A percentile compares a stretch with the other conserved stretches of the same genome.
phyloP scores from a whole-genome alignment of 2,329 filamentous ascomycete genomes.

The Xylariaceae sp. region DNA sequence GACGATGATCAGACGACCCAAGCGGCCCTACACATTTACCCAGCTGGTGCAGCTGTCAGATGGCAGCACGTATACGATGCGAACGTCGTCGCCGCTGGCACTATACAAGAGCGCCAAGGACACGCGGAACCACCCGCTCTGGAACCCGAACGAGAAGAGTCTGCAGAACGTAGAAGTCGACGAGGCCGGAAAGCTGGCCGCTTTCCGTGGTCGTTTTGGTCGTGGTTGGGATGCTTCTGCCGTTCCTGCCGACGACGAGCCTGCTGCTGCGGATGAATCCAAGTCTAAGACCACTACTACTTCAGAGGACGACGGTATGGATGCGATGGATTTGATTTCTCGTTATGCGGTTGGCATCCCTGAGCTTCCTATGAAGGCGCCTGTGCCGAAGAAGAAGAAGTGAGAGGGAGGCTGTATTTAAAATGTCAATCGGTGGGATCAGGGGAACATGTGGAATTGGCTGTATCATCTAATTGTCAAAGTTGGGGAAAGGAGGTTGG shows the following conservation, averaged over 20 bases:
- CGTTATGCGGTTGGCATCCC: conserved; percentile 36
- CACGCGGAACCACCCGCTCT: conserved; percentile 79
- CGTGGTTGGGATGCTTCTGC: conserved; percentile 62
- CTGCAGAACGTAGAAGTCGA: conserved; percentile 88
- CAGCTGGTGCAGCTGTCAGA: conserved; percentile 90
- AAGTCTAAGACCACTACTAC: background rate
- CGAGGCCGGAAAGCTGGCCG: conserved; percentile 82
- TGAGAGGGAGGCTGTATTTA: conserved; percentile 26
- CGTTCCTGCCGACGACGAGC: conserved; percentile 17
- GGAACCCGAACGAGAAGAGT: conserved; percentile 80
- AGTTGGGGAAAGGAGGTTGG: background rate
- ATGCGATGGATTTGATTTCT: conserved; percentile 47
- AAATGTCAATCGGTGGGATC: background rate
- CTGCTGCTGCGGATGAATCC: conserved; percentile 21
- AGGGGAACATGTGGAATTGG: background rate
- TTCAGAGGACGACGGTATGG: conserved; percentile 29
- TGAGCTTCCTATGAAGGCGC: conserved; percentile 23
- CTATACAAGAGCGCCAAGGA: conserved; percentile 66
- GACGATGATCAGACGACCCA: conserved; percentile 79
- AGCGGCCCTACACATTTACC: conserved; percentile 93
- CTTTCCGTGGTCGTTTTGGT: conserved; percentile 81
- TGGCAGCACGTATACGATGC: conserved; percentile 75
- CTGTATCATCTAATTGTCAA: background rate
- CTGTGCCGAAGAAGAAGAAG: conserved; percentile 40
- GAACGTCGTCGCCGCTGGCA: conserved; percentile 65